Evolutionary conservation across 1,284 basidiomycete genomes (phyloP).

Genomic region (Sparassis latifolia): DNA sequence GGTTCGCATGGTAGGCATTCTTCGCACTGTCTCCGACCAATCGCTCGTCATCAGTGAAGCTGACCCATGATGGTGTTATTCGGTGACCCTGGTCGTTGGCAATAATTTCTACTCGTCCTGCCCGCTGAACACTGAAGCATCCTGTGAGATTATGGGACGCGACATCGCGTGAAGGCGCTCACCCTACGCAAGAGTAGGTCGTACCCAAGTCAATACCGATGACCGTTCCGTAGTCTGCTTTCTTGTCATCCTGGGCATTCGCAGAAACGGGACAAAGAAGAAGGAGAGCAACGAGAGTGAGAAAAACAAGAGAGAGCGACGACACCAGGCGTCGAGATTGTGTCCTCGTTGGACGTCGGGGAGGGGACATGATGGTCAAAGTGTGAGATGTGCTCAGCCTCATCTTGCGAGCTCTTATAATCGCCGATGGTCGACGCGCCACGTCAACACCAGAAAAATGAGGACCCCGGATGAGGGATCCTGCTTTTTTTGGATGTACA

Average conservation of each 20-base stretch:
- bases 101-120: conserved; percentile 92
- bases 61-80: conserved; percentile 94
- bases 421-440: conserved; percentile 8
- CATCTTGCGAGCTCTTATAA: conserved; percentile 10
- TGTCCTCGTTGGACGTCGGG: conserved; percentile 46
- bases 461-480: conserved; percentile 6
- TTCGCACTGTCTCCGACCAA: conserved; percentile 81
- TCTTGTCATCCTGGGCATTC: conserved; percentile 49
- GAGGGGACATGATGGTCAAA: conserved; percentile 30
- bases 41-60: conserved; percentile 88
- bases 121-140: conserved; percentile 73
- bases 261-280: conserved; percentile 54
- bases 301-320: conserved; percentile 57
- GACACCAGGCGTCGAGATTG: conserved; percentile 54
- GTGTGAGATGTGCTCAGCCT: conserved; percentile 7
- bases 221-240: conserved; percentile 79
- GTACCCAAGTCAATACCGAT: conserved; percentile 92
- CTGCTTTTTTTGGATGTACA: no score
- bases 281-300: conserved; percentile 59
- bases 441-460: conserved; percentile 14
- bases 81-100: conserved; percentile 97
- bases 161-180: conserved; percentile 17
- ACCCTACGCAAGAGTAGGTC: conserved; percentile 81
- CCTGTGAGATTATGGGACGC: conserved; percentile 2
- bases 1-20: conserved; percentile 80